Conservation (phyloP, 2,329 filamentous ascomycete genomes). For the Aureobasidium melanogenum region DNA sequence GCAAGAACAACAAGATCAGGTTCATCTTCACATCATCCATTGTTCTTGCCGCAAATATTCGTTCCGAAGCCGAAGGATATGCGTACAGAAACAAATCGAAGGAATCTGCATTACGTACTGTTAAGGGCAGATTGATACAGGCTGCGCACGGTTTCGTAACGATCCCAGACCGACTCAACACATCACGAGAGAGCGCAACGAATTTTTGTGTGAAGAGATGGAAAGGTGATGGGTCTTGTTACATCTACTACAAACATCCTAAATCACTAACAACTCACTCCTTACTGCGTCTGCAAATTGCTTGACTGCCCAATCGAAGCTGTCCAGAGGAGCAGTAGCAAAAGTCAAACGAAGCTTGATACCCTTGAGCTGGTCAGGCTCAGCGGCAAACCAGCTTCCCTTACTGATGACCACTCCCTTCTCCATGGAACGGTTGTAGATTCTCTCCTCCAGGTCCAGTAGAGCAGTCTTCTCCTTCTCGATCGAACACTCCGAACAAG, state of each 20-base stretch:
- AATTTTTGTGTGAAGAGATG: not conserved
- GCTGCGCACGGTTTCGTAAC: not conserved
- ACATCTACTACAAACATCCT: not conserved
- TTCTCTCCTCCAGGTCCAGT: not conserved
- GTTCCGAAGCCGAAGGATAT: not conserved
- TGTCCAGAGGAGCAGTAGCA: constrained; percentile 1
- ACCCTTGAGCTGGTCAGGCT: not conserved
- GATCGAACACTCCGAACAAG: not conserved
- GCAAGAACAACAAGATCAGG: not conserved
- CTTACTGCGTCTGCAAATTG: constrained; percentile 1
- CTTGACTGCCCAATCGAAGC: constrained; percentile 5
- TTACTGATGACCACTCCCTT: constrained; percentile 4
- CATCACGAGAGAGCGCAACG: not conserved
- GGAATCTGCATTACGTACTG: not conserved
- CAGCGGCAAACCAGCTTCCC: constrained; percentile 1
- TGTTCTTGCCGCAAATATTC: not conserved
- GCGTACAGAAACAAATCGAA: not conserved
- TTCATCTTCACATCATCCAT: not conserved
- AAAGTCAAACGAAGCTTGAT: constrained; percentile 1
- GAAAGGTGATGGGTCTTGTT: not conserved
- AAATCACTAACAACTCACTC: not conserved
- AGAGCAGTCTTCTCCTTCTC: not conserved
- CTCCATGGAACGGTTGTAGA: constrained; percentile 1
- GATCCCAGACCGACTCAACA: not conserved
- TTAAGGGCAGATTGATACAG: not conserved